Base-by-base conservation (phyloP, 2,329 filamentous ascomycete genomes). In the Epichloe amarillans region DNA sequence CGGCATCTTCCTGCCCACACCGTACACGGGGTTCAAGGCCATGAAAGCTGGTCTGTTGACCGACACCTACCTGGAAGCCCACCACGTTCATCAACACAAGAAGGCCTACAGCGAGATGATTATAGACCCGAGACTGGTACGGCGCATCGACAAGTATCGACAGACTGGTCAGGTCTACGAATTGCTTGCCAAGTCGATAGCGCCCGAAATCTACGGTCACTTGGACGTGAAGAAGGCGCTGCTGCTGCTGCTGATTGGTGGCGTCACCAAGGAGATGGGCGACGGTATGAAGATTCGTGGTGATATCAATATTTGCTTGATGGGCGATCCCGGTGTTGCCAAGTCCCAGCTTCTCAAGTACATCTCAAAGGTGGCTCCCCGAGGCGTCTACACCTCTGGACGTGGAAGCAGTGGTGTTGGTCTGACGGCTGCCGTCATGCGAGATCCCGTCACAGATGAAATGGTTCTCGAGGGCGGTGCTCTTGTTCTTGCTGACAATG, bases 281-380 rank as follows among this genome's bases (percentile, higher is more conserved):
- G 93, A 98, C 62, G 93, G 93, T 54, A 97, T 98, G 93, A 86
- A 89, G 62, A 98, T 98, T 65, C 88, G 93, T 76, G 93, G 93
- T 61, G 93, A 98, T 64, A 95, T 98, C 74, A 98, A 98, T 70
- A 84, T 98, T 55, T 97, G 93, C 67, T 72, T 98, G 62, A 98
- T 98, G 93, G 93, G 93, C 76, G 93, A 98, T 63, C 93, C 93
- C 65, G 93, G 93, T 88, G 93, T 98, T 64, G 93, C 93, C 72
- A 98, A 98, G 72, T 98, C 93, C 38, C 93, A 98, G 72, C 73
- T 98, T 58, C 78, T 98, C 58, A 97, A 96, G 71, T 98, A 98
- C 67, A 97, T 98, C 64, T 88, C 89, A 57, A 97, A 98, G 72
- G 93, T 98, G 33, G 91, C 93, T 1, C 93, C 93, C 54, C 87